Evolutionary conservation across 2,329 filamentous ascomycete species (phyloP), one percentile per base, ranked within the genome.

Genomic region (Penicillium olsonii): DNA sequence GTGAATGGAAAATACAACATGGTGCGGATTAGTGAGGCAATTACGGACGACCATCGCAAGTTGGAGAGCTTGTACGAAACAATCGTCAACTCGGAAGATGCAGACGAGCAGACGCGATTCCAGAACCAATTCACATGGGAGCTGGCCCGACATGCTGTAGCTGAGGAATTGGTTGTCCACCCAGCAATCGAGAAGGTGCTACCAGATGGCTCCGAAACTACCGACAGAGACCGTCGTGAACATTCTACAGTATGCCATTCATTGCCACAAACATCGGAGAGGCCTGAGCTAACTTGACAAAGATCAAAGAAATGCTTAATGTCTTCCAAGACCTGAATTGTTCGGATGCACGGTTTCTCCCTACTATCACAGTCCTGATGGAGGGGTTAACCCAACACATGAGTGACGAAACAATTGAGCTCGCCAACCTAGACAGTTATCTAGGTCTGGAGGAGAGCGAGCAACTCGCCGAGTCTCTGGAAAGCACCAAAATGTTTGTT

Each of bases 51-150:
- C 54, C 75, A 78, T 47, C 63, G 63, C 12, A 63, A 73, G 31
- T 59, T 78, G 19, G 67, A 74, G 46, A 53, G 66, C 2, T 74
- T 71, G 54, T 78, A 78, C 59, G 63, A 74, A 15, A 69, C 71
- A 14, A 68, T 80, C 29, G 53, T 75, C 49, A 67, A 70, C 34
- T 65, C 73, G 5, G 60, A 57, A 14, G 71, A 78, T 42, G 56
- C 60, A 26, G 76, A 78, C 26, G 68, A 74, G 20, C 69, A 74
- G 45, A 67, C 65, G 5, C 69, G 74, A 11, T 79, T 68, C 50
- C 73, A 77, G 48, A 81, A 81, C 46, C 72, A 78, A 50, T 78
- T 81, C 52, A 75, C 72, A 12, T 80, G 78, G 78, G 76, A 79
- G 50, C 67, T 81, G 0, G 75, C 78, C 20, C 75, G 78, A 9